Evolutionary conservation across 106 monocot genomes (phyloP).

Genomic region (Dioscorea alata): DNA sequence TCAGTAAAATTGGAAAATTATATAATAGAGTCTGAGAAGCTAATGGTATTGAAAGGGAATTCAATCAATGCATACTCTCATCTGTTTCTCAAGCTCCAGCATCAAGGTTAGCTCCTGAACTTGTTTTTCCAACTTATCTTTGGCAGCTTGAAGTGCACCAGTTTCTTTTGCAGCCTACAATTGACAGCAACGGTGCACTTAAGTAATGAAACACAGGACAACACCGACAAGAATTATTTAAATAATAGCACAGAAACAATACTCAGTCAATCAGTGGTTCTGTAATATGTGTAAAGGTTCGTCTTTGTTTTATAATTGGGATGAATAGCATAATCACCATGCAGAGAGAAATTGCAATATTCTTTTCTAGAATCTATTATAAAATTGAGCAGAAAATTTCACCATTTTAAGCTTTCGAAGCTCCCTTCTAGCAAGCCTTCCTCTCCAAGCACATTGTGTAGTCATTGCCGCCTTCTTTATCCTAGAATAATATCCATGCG

Average conservation of each 20-base stretch:
- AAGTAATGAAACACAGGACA: neutral
- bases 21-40: no score
- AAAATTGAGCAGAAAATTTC: neutral
- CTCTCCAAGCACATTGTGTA: constrained; percentile 80
- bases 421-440: constrained; percentile 58
- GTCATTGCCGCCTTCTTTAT: constrained; percentile 47
- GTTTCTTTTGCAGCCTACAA: constrained; percentile 77
- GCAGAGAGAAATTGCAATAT: no score
- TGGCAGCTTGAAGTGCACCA: constrained; percentile 71
- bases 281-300: no score
- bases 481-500: constrained; percentile 33
- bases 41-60: no score
- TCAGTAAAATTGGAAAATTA: no score
- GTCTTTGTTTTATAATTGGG: no score
- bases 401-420: constrained; percentile 78
- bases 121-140: constrained; percentile 62
- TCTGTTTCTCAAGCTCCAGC: constrained; percentile 66
- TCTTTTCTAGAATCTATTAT: no score
- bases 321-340: no score
- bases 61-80: constrained; percentile 36
- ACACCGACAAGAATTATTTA: neutral
- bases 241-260: neutral
- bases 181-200: neutral
- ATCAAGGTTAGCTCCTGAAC: constrained; percentile 71
- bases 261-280: no score